These are phyloP conservation scores for Groenewaldozyma auringiensis DNA, from an alignment of 1,139 yeast genomes.

Conservation along the genomic window DNA sequence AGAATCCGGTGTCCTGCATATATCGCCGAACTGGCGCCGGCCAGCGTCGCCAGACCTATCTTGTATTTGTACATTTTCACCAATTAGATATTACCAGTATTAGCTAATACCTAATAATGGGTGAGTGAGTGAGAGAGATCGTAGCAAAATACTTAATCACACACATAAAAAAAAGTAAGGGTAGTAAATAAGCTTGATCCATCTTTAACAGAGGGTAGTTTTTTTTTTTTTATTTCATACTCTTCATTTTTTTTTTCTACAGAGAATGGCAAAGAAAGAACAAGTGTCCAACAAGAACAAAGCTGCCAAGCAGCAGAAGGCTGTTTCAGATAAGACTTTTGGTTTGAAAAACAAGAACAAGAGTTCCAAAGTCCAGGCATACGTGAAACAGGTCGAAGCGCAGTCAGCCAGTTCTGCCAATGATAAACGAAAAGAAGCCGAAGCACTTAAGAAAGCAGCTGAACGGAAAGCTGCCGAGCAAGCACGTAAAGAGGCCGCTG, in stretches of 20 bases:
- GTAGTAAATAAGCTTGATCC: too few relatives aligned
- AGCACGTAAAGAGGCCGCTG: constrained; percentile 81
- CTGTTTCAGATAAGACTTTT: constrained; percentile 84
- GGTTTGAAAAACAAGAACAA: constrained; percentile 78
- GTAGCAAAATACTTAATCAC: too few relatives aligned
- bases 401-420: constrained; percentile 51
- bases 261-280: constrained; percentile 41
- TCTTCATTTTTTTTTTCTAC: not conserved
- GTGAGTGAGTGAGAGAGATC: too few relatives aligned
- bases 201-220: too few relatives aligned
- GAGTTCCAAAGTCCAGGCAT: constrained; percentile 86
- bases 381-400: constrained; percentile 66
- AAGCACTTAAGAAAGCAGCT: constrained; percentile 63
- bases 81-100: too few relatives aligned
- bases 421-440: constrained; percentile 68
- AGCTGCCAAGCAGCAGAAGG: constrained; percentile 58
- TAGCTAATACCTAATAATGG: too few relatives aligned
- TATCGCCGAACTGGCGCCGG: constrained; percentile 2
- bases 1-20: not conserved
- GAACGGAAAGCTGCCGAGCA: constrained; percentile 89
- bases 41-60: constrained; percentile 1
- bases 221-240: too few relatives aligned
- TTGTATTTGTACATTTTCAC: not conserved
- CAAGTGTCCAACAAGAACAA: constrained; percentile 53
- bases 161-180: too few relatives aligned